phyloP scores from a whole-genome alignment of 495 filamentous ascomycete species.

The Aspergillus leporis region DNA sequence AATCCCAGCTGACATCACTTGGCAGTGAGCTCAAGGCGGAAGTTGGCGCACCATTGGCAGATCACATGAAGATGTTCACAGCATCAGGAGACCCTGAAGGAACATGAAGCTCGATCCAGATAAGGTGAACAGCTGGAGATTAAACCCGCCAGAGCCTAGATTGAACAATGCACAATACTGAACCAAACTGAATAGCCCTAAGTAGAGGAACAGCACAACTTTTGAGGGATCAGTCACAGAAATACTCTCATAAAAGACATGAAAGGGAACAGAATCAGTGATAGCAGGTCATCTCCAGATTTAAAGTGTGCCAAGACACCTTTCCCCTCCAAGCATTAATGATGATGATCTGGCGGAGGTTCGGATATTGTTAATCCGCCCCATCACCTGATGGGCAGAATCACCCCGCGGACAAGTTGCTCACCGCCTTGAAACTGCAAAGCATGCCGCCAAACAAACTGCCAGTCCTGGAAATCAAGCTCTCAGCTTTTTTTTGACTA shows the following conservation, averaged over 20 bases:
- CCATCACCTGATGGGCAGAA: conserved; percentile 30
- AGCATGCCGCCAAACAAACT: conserved; percentile 38
- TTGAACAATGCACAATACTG: conserved; percentile 4
- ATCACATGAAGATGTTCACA: conserved; percentile 8
- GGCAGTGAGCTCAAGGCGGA: background rate
- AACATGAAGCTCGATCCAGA: conserved; percentile 15
- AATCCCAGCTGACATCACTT: background rate
- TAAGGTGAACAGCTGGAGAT: background rate
- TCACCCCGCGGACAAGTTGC: conserved; percentile 23
- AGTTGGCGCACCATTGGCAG: conserved; percentile 19
- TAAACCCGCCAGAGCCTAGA: background rate
- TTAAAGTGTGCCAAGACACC: conserved; percentile 24
- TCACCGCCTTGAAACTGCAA: conserved; percentile 32
- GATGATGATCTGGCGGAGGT: conserved; percentile 28
- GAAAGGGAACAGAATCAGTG: background rate
- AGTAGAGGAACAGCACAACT: background rate
- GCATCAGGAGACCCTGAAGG: conserved; percentile 13
- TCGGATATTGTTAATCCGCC: conserved; percentile 19
- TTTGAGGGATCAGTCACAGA: background rate
- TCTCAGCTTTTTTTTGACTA: conserved; percentile 17
- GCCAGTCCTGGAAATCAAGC: conserved; percentile 31
- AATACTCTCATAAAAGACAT: background rate
- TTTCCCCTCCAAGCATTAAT: conserved; percentile 24
- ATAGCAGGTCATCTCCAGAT: conserved; percentile 8
- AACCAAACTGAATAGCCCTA: background rate